These are phyloP conservation scores for Aspergillus funiculosus DNA, from an alignment of 495 filamentous ascomycete species.

Conservation along the genomic window DNA sequence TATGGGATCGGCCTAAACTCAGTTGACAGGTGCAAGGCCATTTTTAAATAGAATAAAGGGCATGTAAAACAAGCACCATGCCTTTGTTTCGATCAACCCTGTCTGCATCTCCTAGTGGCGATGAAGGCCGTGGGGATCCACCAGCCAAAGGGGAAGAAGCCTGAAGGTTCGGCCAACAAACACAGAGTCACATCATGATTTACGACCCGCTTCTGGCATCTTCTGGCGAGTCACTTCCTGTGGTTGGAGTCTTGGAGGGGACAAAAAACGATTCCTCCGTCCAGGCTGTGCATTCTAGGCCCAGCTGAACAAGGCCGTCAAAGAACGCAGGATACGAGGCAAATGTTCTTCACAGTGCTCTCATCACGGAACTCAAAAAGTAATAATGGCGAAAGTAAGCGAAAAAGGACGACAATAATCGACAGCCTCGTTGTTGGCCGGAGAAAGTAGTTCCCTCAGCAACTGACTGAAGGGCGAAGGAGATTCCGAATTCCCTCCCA, in stretches of 20 bases:
- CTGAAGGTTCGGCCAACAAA: too few species aligned
- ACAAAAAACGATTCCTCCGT: slow-evolving; percentile 8
- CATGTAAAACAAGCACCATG: slow-evolving; percentile 9
- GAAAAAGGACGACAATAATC: too few species aligned
- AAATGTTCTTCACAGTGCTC: too few species aligned
- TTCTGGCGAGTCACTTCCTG: slow-evolving; percentile 1
- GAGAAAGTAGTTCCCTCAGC: too few species aligned
- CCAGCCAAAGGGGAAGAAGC: slow-evolving; percentile 5
- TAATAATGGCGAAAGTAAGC: neutral
- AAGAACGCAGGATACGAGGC: too few species aligned
- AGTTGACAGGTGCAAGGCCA: slow-evolving; percentile 19
- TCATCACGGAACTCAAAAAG: too few species aligned
- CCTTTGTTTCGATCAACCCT: slow-evolving; percentile 12
- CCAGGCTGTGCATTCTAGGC: slow-evolving; percentile 4
- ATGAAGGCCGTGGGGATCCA: slow-evolving; percentile 15
- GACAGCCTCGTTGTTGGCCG: too few species aligned
- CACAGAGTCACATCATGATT: too few species aligned
- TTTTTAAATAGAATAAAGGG: slow-evolving; percentile 18
- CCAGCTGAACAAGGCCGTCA: too few species aligned
- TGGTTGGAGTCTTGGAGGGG: slow-evolving; percentile 3
- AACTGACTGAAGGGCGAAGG: too few species aligned
- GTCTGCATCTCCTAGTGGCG: slow-evolving; percentile 17
- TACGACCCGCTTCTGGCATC: slow-evolving; percentile 8
- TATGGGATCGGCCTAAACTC: slow-evolving; percentile 8
- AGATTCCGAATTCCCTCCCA: too few species aligned